A percentile compares a stretch with the other conserved stretches of the same genome.
Conservation (phyloP, 768 basidiomycete species). For the Scleroderma citrinum region DNA sequence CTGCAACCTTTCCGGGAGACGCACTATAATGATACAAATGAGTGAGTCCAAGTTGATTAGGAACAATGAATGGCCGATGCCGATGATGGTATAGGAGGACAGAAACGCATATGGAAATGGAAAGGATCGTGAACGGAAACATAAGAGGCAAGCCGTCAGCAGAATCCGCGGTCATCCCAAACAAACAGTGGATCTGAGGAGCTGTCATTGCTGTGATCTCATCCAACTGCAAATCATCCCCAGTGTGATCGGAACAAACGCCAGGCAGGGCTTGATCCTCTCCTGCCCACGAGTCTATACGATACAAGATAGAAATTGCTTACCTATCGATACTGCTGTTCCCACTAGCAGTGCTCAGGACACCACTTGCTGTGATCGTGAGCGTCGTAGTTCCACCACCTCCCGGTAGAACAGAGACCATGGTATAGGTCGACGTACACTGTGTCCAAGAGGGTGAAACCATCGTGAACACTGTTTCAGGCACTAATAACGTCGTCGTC, state of each 20-base stretch:
- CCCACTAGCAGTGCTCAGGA: slow-evolving; percentile 19
- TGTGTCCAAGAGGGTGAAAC: neutral
- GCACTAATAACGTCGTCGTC: slow-evolving; percentile 9
- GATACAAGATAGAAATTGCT: slow-evolving; percentile 2
- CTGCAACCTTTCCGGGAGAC: slow-evolving; percentile 18
- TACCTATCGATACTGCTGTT: slow-evolving; percentile 9
- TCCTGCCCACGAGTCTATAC: neutral
- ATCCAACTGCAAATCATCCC: neutral
- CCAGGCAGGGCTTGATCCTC: neutral
- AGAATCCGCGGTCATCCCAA: neutral
- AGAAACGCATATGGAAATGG: neutral
- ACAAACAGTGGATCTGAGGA: neutral
- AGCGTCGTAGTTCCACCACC: slow-evolving; percentile 11
- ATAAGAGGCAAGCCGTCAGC: neutral
- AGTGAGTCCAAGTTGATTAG: slow-evolving; percentile 4
- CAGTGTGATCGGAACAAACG: neutral
- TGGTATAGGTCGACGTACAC: slow-evolving; percentile 14
- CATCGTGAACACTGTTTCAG: slow-evolving; percentile 11
- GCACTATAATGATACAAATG: slow-evolving; percentile 6
- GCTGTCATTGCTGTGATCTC: neutral
- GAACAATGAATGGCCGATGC: slow-evolving; percentile 3
- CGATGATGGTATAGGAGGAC: neutral
- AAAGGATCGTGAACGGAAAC: neutral
- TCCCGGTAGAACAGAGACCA: slow-evolving; percentile 14
- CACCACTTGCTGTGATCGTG: slow-evolving; percentile 15